Evolutionary conservation across 495 filamentous ascomycete genomes (phyloP), one percentile per base, ranked within the genome.

Genomic region (Chaetomium fimeti): DNA sequence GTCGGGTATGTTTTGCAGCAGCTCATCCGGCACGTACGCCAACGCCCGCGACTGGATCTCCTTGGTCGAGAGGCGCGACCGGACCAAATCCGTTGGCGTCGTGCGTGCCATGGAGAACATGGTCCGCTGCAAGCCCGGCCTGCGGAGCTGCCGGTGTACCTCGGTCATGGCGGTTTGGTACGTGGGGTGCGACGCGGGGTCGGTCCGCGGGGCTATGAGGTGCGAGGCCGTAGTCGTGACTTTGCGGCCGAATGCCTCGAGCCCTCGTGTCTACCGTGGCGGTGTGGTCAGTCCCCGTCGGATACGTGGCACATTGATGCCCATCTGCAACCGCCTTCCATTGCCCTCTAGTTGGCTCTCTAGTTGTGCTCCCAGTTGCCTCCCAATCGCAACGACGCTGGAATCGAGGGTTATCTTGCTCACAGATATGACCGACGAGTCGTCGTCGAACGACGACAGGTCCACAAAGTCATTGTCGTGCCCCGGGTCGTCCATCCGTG

Each of bases 21-120:
- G 85, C 54, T 97, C 92, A 75, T 98, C 94, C 49, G 95, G 89
- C 45, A 99, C 76, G 72, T 89, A 93, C 24, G 91, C 87, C 49
- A 97, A 78, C 42, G 95, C 94, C 54, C 94, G 90, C 67, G 96
- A 93, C 77, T 97, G 91, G 68, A 99, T 97, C 79, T 99, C 94
- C 60, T 87, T 76, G 24, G 89, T 90, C 15, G 92, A 97, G 62
- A 99, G 85, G 70, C 89, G 93, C 51, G 92, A 96, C 53, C 94
- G 90, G 51, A 97, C 88, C 28, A 99, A 78, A 75, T 99, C 94
- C 57, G 91, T 92, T 18, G 94, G 93, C 3, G 89, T 90, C 5
- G 92, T 92, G 77, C 89, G 88, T 40, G 92, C 86, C 71, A 97
- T 87, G 49, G 91, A 87, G 72, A 98, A 95, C 67, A 99, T 87